Evolutionary conservation across 148 eudicot species (phyloP), one percentile per base, ranked within the genome.

Genomic region (Amaranthus hypochondriacus): DNA sequence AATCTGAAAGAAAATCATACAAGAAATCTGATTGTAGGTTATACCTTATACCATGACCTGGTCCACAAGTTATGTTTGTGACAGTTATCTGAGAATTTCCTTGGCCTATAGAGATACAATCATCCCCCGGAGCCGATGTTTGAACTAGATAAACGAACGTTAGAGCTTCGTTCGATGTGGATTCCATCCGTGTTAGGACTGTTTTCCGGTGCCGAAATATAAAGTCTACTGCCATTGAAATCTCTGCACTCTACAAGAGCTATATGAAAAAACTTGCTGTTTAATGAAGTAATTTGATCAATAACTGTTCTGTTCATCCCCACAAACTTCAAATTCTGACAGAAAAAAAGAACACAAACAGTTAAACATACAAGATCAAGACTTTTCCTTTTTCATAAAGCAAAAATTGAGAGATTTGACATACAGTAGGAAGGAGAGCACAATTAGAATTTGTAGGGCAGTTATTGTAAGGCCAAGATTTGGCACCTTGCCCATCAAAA

Each of bases 121-220:
- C 91, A 71, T 88, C 91, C 5, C n/a, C 91, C 89, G 0, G 91
- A 84, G 60, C 84, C 86, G 12, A 88, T 88, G 13, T 53, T 43
- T 3, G 84, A 82, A 12, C 72, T 52, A 56, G 78, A 76, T n/a
- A 85, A 28, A 50, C 28, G 46, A 47, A 85, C 82, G 73, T 73
- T 54, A 6, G 87, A 76, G 75, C 85, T 76, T 18, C 82, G 53
- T 52, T 83, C 83, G 0, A 85, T 72, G 66, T 87, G 91, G 75
- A 87, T 85, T 11, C 91, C 91, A 48, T 85, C 91, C 0, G 91
- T 87, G 66, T 87, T 87, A 15, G 91, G 91, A 67, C 91, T 87
- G 66, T 71, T 70, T 39, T 57, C 69, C 0, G 88, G 87, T 7
- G 91, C 91, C 12, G 62, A 75, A 52, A 87, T 81, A 21, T 70